These are phyloP conservation scores for Phytopythium ostracodes DNA, from an alignment of 352 stramenopile genomes.

Conservation along the genomic window DNA sequence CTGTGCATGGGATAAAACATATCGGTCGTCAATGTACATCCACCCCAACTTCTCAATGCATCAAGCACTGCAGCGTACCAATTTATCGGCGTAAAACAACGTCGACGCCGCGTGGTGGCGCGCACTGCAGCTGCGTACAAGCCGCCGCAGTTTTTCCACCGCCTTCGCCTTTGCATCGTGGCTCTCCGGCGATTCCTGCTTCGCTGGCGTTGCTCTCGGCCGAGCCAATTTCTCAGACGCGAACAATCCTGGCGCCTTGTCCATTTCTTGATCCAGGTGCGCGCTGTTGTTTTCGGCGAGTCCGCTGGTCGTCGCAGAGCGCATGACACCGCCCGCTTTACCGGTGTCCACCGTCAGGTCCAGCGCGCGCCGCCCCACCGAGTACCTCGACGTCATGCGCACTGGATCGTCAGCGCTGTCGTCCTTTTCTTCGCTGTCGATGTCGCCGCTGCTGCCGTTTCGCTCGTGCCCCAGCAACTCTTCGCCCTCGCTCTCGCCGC, in stretches of 20 bases:
- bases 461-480: not conserved
- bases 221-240: not conserved
- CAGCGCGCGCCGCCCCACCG: not conserved
- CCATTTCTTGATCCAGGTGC: not conserved
- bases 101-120: conserved; percentile 50
- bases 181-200: not conserved
- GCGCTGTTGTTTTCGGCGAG: conserved; percentile 1
- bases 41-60: not conserved
- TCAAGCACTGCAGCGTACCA: conserved; percentile 23
- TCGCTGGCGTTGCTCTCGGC: not conserved
- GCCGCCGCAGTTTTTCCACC: conserved; percentile 29
- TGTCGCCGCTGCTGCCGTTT: not conserved
- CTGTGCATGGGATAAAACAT: too few species aligned
- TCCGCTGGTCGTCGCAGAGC: not conserved
- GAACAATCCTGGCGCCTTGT: not conserved
- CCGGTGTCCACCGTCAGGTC: not conserved
- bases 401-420: not conserved
- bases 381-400: not conserved
- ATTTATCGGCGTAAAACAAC: conserved; percentile 81
- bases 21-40: not conserved
- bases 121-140: conserved; percentile 42
- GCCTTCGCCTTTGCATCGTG: conserved; percentile 7
- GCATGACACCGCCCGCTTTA: not conserved
- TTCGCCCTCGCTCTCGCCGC: conserved; percentile 7
- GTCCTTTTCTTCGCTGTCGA: conserved; percentile 10